A percentile compares a stretch with the other conserved stretches of the same genome.
Conservation (phyloP, 1,284 basidiomycete genomes). For the Leucoagaricus sp. region DNA sequence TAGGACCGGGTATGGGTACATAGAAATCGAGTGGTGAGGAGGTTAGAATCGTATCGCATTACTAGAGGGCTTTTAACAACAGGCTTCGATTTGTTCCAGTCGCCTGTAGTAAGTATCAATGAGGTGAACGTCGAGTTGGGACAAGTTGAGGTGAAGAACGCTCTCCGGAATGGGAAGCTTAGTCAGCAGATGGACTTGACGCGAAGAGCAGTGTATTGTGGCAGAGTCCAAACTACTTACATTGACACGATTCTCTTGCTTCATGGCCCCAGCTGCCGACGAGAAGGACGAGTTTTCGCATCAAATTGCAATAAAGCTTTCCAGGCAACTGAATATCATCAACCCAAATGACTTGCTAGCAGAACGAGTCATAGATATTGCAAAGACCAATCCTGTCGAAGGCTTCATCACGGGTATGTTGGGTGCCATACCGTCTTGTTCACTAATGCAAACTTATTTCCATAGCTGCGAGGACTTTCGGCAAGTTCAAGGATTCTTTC, state of each 20-base stretch:
- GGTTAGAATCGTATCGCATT: no score
- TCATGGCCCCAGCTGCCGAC: constrained; percentile 30
- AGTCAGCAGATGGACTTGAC: constrained; percentile 8
- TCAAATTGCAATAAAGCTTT: constrained; percentile 79
- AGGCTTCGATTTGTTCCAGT: no score
- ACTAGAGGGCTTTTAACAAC: no score
- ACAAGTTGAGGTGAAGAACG: not conserved
- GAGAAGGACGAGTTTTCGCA: constrained; percentile 65
- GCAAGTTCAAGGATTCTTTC: constrained; percentile 75
- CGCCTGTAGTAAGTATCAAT: no score
- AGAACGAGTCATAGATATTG: constrained; percentile 77
- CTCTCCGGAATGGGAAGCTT: not conserved
- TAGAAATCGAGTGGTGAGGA: no score
- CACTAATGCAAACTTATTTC: constrained; percentile 19
- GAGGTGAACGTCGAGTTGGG: not conserved
- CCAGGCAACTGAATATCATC: constrained; percentile 74
- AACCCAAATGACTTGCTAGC: constrained; percentile 86
- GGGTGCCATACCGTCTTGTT: not conserved
- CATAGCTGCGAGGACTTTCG: constrained; percentile 79
- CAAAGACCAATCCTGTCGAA: constrained; percentile 64
- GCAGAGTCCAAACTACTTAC: not conserved
- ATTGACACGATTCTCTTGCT: not conserved
- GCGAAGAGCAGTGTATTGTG: not conserved
- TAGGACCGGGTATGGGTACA: no score
- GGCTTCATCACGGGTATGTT: constrained; percentile 60